Conservation (phyloP, 164 flowering plant species). For the Saururus chinensis region DNA sequence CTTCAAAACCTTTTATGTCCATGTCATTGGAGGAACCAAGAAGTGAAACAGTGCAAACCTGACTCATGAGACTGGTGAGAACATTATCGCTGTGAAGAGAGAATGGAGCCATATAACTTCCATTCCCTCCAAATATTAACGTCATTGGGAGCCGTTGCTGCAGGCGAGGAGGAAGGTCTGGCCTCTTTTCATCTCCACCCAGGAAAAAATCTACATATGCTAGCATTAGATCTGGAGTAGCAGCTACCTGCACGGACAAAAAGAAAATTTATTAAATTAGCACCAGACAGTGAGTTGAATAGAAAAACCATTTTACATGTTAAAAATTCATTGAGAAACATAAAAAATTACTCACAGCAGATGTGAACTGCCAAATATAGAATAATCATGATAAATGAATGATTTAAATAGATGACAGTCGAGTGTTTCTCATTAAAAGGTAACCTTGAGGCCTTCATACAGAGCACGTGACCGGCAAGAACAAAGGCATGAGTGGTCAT, state of each 20-base stretch:
- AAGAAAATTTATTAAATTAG: background rate
- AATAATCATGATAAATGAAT: no score
- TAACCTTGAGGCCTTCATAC: constrained; percentile 96
- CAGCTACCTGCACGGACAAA: constrained; percentile 54
- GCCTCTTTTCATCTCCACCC: constrained; percentile 94
- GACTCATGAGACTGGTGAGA: constrained; percentile 82
- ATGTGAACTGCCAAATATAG: no score
- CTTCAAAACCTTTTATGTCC: background rate
- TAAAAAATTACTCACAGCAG: no score
- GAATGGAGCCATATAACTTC: constrained; percentile 94
- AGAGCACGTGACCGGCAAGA: constrained; percentile 98
- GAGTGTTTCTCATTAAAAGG: no score
- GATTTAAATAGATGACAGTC: no score
- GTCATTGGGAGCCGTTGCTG: constrained; percentile 73
- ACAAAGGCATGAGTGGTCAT: constrained; percentile 94
- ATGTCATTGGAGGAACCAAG: background rate
- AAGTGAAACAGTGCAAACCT: constrained; percentile 32
- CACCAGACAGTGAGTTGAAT: background rate
- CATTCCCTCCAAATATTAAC: constrained; percentile 87
- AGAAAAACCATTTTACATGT: background rate
- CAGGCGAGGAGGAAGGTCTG: constrained; percentile 85
- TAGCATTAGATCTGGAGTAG: constrained; percentile 84
- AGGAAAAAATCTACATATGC: constrained; percentile 89
- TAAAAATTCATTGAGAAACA: no score
- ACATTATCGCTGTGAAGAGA: constrained; percentile 79